These are phyloP conservation scores for Drechslerella coelobrocha DNA, from an alignment of 2,329 filamentous ascomycete species.

Conservation along the genomic window DNA sequence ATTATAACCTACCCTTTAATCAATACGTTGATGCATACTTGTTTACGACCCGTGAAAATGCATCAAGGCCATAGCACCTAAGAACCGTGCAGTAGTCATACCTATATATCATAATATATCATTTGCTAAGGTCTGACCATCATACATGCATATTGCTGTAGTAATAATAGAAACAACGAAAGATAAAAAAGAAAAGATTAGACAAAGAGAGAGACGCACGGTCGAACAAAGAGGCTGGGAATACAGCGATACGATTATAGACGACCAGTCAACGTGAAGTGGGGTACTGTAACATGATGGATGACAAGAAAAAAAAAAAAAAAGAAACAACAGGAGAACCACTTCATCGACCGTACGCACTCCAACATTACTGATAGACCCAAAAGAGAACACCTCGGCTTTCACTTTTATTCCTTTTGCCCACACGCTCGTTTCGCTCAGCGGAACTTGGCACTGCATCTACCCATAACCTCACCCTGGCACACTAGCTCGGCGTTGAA, in stretches of 20 bases:
- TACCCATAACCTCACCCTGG: conserved; percentile 98
- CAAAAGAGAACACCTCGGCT: too few species aligned
- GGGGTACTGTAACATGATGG: too few species aligned
- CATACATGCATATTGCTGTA: conserved; percentile 35
- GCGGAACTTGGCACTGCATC: conserved; percentile 83
- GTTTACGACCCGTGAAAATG: too few species aligned
- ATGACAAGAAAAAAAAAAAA: conserved; percentile 13
- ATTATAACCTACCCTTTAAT: too few species aligned
- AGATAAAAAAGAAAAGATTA: background rate
- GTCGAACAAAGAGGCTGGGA: background rate
- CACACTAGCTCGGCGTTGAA: conserved; percentile 99
- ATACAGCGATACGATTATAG: too few species aligned
- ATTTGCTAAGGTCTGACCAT: conserved; percentile 34
- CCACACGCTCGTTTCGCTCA: conserved; percentile 13
- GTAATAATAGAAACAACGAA: background rate
- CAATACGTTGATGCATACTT: too few species aligned
- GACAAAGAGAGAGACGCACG: background rate
- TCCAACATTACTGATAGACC: too few species aligned
- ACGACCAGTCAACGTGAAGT: too few species aligned
- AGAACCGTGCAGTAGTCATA: background rate
- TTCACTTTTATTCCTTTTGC: background rate
- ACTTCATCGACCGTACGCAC: too few species aligned
- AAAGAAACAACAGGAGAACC: too few species aligned
- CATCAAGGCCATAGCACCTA: too few species aligned
- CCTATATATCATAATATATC: conserved; percentile 21